Percentiles rank a stretch among this genome's conserved stretches.
Evolutionary conservation across 768 basidiomycete genomes (phyloP).

Genomic region (Podaxis sp.): DNA sequence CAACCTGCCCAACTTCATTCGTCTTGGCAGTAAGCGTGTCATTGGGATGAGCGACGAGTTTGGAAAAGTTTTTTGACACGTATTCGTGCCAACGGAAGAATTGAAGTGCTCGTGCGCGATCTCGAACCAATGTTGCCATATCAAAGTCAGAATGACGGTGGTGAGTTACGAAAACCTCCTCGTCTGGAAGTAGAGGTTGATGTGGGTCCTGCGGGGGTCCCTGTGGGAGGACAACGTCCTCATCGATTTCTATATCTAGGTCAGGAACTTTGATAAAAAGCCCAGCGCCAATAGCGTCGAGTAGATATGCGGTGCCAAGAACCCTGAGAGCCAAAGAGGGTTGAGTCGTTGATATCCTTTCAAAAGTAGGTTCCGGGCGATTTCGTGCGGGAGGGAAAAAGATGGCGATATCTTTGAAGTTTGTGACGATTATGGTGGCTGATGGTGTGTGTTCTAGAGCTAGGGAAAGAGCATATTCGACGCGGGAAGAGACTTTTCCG

Average conservation of each 20-base stretch:
- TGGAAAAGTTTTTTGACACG: slow-evolving; percentile 15
- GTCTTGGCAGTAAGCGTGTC: slow-evolving; percentile 18
- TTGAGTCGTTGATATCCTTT: slow-evolving; percentile 16
- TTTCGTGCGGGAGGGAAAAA: slow-evolving; percentile 10
- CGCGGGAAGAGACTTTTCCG: slow-evolving; percentile 2
- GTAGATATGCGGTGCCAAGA: slow-evolving; percentile 16
- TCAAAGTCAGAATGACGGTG: slow-evolving; percentile 26
- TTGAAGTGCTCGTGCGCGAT: slow-evolving; percentile 23
- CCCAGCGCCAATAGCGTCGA: neutral
- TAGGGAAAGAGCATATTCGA: slow-evolving; percentile 9
- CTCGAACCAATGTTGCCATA: slow-evolving; percentile 19
- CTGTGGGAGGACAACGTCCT: slow-evolving; percentile 12
- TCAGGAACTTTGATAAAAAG: neutral
- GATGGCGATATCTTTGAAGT: slow-evolving; percentile 14
- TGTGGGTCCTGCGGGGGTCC: slow-evolving; percentile 19
- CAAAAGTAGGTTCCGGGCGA: slow-evolving; percentile 8
- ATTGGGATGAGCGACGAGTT: slow-evolving; percentile 17
- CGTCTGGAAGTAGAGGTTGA: slow-evolving; percentile 18
- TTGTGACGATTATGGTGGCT: slow-evolving; percentile 12
- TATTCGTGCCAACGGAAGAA: slow-evolving; percentile 26
- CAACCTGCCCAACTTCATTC: neutral
- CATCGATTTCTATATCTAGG: neutral
- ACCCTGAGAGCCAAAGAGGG: slow-evolving; percentile 17
- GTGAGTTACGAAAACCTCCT: slow-evolving; percentile 20
- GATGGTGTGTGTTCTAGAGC: slow-evolving; percentile 11